phyloP scores from a whole-genome alignment of 2,329 filamentous ascomycete species.

The Pyrenochaeta sp. region DNA sequence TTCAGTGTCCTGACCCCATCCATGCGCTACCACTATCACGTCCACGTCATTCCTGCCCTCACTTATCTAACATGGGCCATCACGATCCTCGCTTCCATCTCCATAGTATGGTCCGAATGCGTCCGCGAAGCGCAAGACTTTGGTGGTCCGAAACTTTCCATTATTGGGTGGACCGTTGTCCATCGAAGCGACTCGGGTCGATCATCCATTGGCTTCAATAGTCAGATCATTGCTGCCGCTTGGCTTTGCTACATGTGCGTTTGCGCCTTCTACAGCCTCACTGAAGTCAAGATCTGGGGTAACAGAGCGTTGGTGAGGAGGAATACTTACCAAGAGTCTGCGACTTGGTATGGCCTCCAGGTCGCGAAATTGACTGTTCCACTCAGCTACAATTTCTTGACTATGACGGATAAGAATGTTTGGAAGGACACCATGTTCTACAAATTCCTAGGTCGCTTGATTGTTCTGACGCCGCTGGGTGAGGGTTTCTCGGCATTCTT shows the following conservation, averaged over 20 bases:
- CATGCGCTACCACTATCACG: conserved; percentile 80
- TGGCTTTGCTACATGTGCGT: conserved; percentile 98
- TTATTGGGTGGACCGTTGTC: conserved; percentile 73
- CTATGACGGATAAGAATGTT: conserved; percentile 77
- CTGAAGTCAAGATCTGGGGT: conserved; percentile 96
- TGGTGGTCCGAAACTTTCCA: conserved; percentile 71
- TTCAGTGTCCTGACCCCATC: conserved; percentile 76
- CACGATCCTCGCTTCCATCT: conserved; percentile 77
- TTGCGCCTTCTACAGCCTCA: conserved; percentile 85
- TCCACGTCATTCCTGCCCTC: conserved; percentile 74
- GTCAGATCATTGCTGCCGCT: conserved; percentile 81
- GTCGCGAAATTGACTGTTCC: conserved; percentile 93
- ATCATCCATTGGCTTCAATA: conserved; percentile 82
- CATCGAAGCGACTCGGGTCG: conserved; percentile 76
- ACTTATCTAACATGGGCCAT: conserved; percentile 72
- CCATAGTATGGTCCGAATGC: conserved; percentile 92
- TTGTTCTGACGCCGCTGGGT: conserved; percentile 84
- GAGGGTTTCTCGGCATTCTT: conserved; percentile 88
- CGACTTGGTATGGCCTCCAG: conserved; percentile 94
- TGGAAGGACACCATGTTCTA: conserved; percentile 86
- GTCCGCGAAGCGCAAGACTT: conserved; percentile 75
- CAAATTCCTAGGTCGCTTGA: conserved; percentile 80
- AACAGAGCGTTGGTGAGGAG: conserved; percentile 88
- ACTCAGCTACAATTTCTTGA: conserved; percentile 95
- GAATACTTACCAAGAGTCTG: conserved; percentile 91